phyloP scores from a whole-genome alignment of 306 rosid genomes.

The Cucurbita moschata region DNA sequence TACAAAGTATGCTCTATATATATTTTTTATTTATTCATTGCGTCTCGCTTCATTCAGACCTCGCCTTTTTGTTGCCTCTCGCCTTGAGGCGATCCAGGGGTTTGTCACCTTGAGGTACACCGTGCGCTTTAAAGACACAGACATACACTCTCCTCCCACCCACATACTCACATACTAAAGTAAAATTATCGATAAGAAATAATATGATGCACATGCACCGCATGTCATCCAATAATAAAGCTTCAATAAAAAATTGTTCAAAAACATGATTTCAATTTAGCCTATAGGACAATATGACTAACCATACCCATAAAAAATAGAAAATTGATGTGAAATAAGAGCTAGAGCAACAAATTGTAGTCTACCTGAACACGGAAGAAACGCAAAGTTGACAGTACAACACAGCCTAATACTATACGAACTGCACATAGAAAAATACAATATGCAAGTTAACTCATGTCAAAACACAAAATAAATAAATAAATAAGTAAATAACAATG shows the following conservation, averaged over 20 bases:
- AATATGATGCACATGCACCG: not conserved
- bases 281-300: not conserved
- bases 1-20: not conserved
- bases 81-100: not conserved
- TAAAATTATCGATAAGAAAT: not conserved
- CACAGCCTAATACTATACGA: slow-evolving; percentile 72
- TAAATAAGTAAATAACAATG: not conserved
- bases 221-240: not conserved
- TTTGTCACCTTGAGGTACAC: not conserved
- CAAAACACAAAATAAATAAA: not conserved
- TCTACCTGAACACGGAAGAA: slow-evolving; percentile 68
- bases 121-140: not conserved
- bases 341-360: not conserved
- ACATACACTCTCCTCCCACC: not conserved
- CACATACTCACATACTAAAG: not conserved
- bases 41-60: not conserved
- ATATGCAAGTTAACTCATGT: slow-evolving; percentile 4
- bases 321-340: not conserved
- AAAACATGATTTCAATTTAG: not conserved
- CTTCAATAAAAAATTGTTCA: not conserved
- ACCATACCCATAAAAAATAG: not conserved
- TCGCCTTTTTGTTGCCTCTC: not conserved
- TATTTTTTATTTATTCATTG: too few relatives aligned
- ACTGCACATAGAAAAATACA: slow-evolving; percentile 31
- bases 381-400: slow-evolving; percentile 38